Conservation (phyloP, 1,284 basidiomycete genomes). For the Ustilago tritici region DNA sequence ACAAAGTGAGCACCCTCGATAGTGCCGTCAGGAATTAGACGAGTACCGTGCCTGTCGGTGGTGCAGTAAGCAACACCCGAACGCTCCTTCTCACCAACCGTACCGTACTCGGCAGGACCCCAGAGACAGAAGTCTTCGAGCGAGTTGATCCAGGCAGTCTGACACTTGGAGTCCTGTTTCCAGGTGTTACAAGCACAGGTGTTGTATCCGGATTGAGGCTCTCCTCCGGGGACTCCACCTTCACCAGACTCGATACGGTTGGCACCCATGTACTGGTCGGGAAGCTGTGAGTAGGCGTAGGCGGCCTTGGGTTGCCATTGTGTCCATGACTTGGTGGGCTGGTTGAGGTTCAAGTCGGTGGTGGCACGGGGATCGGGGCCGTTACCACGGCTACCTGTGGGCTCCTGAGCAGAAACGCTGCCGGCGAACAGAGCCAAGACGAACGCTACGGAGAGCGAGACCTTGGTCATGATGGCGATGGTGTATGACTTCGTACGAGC, state of each 20-base stretch:
- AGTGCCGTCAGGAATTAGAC: slow-evolving; percentile 66
- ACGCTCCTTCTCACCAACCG: slow-evolving; percentile 62
- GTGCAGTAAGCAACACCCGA: slow-evolving; percentile 67
- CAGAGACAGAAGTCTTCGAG: slow-evolving; percentile 66
- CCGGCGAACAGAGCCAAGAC: slow-evolving; percentile 21
- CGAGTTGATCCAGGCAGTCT: slow-evolving; percentile 65
- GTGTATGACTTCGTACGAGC: background rate
- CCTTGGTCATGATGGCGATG: slow-evolving; percentile 28
- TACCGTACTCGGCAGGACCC: slow-evolving; percentile 49
- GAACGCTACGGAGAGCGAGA: slow-evolving; percentile 23
- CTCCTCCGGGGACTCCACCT: slow-evolving; percentile 37
- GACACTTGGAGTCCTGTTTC: slow-evolving; percentile 58
- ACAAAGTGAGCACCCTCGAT: slow-evolving; percentile 66
- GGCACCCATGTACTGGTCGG: slow-evolving; percentile 60
- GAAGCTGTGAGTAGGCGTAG: slow-evolving; percentile 50
- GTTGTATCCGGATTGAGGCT: slow-evolving; percentile 61
- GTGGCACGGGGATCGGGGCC: slow-evolving; percentile 46
- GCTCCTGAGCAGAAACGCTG: slow-evolving; percentile 15
- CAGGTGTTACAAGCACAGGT: slow-evolving; percentile 52
- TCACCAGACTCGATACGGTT: slow-evolving; percentile 50
- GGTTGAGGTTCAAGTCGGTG: slow-evolving; percentile 45
- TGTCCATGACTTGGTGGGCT: slow-evolving; percentile 60
- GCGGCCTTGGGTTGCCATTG: slow-evolving; percentile 62
- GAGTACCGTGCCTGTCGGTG: slow-evolving; percentile 63
- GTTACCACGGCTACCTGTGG: slow-evolving; percentile 20